These are phyloP conservation scores for Trypanosoma vivax DNA, from an alignment of 208 protist species.

Conservation along the genomic window DNA sequence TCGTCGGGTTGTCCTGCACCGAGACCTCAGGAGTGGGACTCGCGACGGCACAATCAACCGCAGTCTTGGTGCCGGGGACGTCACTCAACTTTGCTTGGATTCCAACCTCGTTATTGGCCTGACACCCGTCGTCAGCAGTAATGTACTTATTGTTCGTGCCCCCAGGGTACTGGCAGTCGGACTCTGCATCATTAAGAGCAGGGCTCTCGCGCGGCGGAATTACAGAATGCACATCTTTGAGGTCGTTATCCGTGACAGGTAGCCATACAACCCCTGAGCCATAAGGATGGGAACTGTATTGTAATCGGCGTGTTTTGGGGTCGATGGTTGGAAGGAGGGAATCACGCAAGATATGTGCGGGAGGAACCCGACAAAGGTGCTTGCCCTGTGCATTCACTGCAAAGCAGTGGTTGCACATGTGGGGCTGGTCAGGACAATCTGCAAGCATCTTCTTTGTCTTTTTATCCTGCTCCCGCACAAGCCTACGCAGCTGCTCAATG, in stretches of 20 bases:
- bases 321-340: conserved; percentile 37
- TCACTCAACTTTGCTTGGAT: too few species aligned
- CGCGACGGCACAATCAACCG: too few species aligned
- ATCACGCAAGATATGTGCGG: conserved; percentile 22
- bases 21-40: too few species aligned
- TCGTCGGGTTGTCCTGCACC: too few species aligned
- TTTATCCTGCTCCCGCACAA: conserved; percentile 65
- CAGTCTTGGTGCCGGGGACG: too few species aligned
- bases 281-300: conserved; percentile 74
- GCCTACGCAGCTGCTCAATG: conserved; percentile 42
- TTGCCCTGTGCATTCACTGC: conserved; percentile 60
- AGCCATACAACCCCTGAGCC: conserved; percentile 73
- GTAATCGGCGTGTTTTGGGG: conserved; percentile 44
- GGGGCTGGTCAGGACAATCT: conserved; percentile 44
- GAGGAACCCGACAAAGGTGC: conserved; percentile 28
- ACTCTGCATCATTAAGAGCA: conserved; percentile 34
- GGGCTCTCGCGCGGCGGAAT: too few species aligned
- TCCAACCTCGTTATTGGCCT: too few species aligned
- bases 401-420: conserved; percentile 69
- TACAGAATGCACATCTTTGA: too few species aligned
- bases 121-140: too few species aligned
- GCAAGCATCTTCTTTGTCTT: conserved; percentile 50
- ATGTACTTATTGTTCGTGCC: conserved; percentile 75
- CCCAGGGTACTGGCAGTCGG: conserved; percentile 62
- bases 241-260: conserved; percentile 18